Evolutionary conservation across 306 rosid species (phyloP).

Genomic region (Herpetospermum pedunculosum): DNA sequence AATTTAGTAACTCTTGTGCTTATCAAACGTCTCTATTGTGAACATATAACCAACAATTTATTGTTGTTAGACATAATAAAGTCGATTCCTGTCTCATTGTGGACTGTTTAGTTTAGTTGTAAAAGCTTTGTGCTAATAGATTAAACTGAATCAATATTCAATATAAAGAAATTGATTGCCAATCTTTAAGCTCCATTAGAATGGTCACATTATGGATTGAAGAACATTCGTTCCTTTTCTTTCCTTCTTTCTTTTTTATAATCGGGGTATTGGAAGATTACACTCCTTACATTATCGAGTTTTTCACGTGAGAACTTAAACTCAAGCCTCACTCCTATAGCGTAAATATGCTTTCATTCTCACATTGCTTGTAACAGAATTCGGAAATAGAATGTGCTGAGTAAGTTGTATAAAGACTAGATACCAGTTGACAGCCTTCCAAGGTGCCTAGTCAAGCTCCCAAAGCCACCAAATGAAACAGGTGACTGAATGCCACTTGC

Average conservation of each 20-base stretch:
- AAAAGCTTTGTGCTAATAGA: neutral
- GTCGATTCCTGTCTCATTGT: neutral
- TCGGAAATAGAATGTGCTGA: neutral
- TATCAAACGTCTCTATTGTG: neutral
- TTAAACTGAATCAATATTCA: neutral
- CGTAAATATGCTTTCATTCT: neutral
- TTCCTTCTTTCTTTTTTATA: neutral
- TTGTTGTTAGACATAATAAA: neutral
- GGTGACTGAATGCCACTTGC: constrained; percentile 97
- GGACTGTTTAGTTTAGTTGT: neutral
- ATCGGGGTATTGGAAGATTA: neutral
- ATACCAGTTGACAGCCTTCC: constrained; percentile 69
- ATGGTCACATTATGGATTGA: neutral
- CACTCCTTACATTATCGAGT: neutral
- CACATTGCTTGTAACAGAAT: neutral
- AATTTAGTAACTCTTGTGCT: constrained; percentile 12
- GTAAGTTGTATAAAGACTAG: neutral
- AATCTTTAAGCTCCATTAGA: neutral
- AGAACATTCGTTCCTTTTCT: neutral
- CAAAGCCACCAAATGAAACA: constrained; percentile 88
- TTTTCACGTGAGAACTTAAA: neutral
- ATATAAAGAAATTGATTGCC: neutral
- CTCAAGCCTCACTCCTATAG: neutral
- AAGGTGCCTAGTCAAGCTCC: constrained; percentile 91
- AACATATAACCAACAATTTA: neutral